A percentile compares a stretch with the other conserved stretches of the same genome.
phyloP scores from a whole-genome alignment of 2,329 filamentous ascomycete genomes.

The Seiridium cupressi region DNA sequence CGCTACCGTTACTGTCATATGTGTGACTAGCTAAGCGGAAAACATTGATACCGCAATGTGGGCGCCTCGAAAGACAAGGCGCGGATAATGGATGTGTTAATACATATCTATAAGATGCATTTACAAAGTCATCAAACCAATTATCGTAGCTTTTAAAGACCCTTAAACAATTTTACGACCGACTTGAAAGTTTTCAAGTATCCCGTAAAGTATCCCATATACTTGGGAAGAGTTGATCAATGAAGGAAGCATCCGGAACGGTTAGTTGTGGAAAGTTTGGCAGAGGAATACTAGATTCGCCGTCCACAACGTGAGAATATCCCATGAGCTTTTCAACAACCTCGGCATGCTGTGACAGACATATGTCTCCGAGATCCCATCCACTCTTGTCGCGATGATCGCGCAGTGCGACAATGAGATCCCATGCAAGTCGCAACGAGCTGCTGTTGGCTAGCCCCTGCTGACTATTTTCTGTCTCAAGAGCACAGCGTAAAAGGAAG shows the following conservation, averaged over 20 bases:
- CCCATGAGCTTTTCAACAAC: constrained; percentile 41
- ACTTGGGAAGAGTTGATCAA: constrained; percentile 12
- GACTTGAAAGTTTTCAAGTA: neutral
- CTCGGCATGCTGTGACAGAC: constrained; percentile 44
- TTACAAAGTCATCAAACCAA: too few species aligned
- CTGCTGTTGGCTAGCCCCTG: constrained; percentile 32
- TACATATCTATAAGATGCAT: too few species aligned
- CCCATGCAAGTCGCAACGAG: constrained; percentile 40
- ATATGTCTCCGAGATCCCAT: constrained; percentile 52
- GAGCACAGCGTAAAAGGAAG: constrained; percentile 46
- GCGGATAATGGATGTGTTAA: too few species aligned
- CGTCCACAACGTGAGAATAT: constrained; percentile 12
- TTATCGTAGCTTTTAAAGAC: too few species aligned
- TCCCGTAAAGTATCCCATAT: constrained; percentile 8
- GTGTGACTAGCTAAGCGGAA: too few species aligned
- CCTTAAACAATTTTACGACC: too few species aligned
- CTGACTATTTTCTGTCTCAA: constrained; percentile 39
- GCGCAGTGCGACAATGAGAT: constrained; percentile 37
- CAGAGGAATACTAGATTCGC: neutral
- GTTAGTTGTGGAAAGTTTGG: constrained; percentile 3
- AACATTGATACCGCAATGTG: too few species aligned
- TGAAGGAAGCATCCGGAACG: constrained; percentile 11
- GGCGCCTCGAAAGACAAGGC: too few species aligned
- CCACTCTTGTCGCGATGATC: constrained; percentile 33
- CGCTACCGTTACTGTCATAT: too few species aligned